phyloP scores from a whole-genome alignment of 495 filamentous ascomycete genomes.

The Penicillium cosmopolitanum region DNA sequence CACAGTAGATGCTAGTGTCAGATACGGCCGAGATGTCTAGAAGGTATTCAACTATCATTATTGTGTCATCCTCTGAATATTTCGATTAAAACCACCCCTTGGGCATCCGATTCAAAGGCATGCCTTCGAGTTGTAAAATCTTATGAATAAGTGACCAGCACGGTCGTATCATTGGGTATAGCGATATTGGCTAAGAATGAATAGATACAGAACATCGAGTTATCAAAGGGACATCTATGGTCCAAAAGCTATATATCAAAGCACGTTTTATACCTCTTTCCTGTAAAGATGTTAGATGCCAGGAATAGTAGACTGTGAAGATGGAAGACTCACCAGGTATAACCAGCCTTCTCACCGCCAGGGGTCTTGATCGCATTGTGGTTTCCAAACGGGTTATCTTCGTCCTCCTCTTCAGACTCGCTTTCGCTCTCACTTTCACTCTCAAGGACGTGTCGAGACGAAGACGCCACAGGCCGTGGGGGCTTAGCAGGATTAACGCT shows the following conservation, averaged over 20 bases:
- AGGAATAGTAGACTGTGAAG: background rate
- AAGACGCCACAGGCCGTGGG: constrained; percentile 39
- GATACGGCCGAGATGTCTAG: background rate
- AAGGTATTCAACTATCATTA: background rate
- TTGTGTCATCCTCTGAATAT: no score
- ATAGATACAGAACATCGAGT: constrained; percentile 2
- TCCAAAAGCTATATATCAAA: background rate
- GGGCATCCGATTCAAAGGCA: no score
- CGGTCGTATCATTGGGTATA: constrained; percentile 3
- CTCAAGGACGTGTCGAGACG: constrained; percentile 31
- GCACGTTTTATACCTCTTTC: constrained; percentile 29
- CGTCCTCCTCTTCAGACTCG: constrained; percentile 59
- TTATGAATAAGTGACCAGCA: background rate
- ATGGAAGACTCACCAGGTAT: constrained; percentile 51
- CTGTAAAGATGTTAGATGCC: constrained; percentile 15
- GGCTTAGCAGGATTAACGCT: constrained; percentile 47
- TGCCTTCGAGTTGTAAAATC: background rate
- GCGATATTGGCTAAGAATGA: background rate
- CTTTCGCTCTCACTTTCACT: constrained; percentile 49
- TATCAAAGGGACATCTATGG: background rate
- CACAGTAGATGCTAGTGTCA: background rate
- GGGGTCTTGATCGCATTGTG: constrained; percentile 71
- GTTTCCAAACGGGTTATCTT: constrained; percentile 80
- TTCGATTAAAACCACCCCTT: no score
- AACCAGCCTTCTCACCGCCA: constrained; percentile 54